Evolutionary conservation across 345 rosid species (phyloP).

Genomic region (Brassica cretica): DNA sequence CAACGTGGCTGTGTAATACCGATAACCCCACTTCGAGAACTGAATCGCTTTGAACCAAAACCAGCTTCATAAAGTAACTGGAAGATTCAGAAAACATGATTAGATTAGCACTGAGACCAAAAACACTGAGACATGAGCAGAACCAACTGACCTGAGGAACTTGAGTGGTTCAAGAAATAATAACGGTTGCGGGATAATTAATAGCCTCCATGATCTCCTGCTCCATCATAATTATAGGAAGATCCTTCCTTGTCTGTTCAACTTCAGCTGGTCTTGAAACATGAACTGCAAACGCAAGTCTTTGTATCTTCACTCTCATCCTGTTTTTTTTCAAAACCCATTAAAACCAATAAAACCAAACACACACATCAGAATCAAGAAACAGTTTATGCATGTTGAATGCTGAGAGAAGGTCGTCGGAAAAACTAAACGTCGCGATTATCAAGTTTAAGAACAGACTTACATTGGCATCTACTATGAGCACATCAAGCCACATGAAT

Average conservation of each 20-base stretch:
- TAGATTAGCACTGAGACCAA: background rate
- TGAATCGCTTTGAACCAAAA: slow-evolving; percentile 59
- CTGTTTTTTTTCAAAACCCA: background rate
- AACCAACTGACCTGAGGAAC: background rate
- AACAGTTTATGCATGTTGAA: no score
- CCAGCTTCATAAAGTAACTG: slow-evolving; percentile 96
- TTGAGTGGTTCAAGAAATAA: background rate
- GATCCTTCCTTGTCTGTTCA: background rate
- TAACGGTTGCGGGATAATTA: background rate
- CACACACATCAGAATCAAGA: background rate
- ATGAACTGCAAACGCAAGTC: background rate
- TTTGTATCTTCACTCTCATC: background rate
- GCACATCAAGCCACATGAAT: no score
- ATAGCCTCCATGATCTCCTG: background rate
- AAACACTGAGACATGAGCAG: background rate
- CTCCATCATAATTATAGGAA: background rate
- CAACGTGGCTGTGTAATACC: slow-evolving; percentile 68
- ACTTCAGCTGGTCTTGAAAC: background rate
- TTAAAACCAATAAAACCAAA: background rate
- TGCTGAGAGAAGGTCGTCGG: no score
- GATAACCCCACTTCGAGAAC: slow-evolving; percentile 60
- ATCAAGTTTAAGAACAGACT: no score
- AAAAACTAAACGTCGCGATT: no score
- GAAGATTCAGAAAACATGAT: slow-evolving; percentile 22
- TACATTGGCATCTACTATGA: no score